Base-by-base conservation (phyloP, 129 eudicot genomes). In the Apium graveolens region DNA sequence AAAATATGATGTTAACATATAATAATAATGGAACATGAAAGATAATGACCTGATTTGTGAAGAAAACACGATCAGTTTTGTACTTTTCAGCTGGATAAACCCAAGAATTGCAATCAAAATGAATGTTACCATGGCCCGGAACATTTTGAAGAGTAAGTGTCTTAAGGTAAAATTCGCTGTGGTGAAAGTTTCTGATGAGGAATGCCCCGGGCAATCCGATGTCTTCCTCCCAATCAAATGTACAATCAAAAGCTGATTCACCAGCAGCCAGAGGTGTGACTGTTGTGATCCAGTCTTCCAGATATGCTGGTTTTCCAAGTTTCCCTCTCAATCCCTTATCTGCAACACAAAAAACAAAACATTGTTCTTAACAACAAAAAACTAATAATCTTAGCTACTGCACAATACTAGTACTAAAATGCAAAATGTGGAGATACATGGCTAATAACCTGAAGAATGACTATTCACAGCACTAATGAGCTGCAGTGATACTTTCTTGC, bases 401-500 rank as follows among this genome's bases (percentile, higher is more conserved):
- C 57, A 18, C 21, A 48, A 48, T 7, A 4, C 57, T 17, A 49
- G n/a, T 49, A 49, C 57, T 49, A 4, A 18, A 49, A 49, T 49
- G 57, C 57, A 49, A 17, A 49, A 49, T 18, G 57, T 49, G 7
- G 1, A 49, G 21, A 5, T 49, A 49, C 57, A n/a, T 0, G 24
- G 57, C n/a, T 18, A 17, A 5, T 32, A 2, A 49, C 57, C 57
- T 17, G 73, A 79, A 32, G 82, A 27, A 13, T 79, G 57, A 68
- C 1, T 78, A 46, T 21, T 42, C 1, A 76, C 39, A 49, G 81
- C 39, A 57, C 69, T 76, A 44, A 84, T 55, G 11, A 42, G 41
- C 75, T 55, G 39, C 39, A 31, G 70, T 4, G 60, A 34, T 2
- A 84, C 81, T 38, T 80, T 84, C 11, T 71, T 73, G 10, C 87